A percentile compares a stretch with the other conserved stretches of the same genome.
Evolutionary conservation across 108 stramenopile genomes (phyloP).

Genomic region (Aurantiochytrium sp.): DNA sequence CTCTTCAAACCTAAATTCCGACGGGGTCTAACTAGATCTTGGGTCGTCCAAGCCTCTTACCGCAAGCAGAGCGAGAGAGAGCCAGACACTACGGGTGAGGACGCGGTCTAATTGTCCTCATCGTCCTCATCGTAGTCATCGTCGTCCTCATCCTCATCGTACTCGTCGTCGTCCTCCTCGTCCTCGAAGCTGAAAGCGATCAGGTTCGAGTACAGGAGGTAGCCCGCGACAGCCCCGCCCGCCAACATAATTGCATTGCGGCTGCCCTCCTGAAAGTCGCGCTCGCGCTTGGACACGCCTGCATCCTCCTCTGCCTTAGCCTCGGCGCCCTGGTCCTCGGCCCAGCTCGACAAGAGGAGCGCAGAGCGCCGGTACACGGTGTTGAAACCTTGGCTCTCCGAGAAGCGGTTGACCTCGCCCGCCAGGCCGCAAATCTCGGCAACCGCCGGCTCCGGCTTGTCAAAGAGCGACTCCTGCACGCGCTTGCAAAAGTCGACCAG

Average conservation of each 20-base stretch:
- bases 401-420: background rate
- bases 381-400: constrained; percentile 15
- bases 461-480: background rate
- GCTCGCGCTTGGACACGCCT: background rate
- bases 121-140: background rate
- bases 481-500: background rate
- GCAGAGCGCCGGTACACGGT: background rate
- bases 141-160: background rate
- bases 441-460: background rate
- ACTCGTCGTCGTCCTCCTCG: background rate
- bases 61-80: too few relatives aligned
- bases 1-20: too few relatives aligned
- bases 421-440: background rate
- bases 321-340: background rate
- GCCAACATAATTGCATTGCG: background rate
- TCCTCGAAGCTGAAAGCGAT: constrained; percentile 3
- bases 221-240: background rate
- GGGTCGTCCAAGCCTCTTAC: too few relatives aligned
- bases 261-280: background rate
- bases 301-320: background rate
- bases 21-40: too few relatives aligned
- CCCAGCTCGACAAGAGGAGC: background rate
- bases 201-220: background rate
- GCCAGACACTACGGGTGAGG: too few relatives aligned
- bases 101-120: background rate